Base-by-base conservation (phyloP, 495 filamentous ascomycete species). In the Parathielavia hyrcaniae region DNA sequence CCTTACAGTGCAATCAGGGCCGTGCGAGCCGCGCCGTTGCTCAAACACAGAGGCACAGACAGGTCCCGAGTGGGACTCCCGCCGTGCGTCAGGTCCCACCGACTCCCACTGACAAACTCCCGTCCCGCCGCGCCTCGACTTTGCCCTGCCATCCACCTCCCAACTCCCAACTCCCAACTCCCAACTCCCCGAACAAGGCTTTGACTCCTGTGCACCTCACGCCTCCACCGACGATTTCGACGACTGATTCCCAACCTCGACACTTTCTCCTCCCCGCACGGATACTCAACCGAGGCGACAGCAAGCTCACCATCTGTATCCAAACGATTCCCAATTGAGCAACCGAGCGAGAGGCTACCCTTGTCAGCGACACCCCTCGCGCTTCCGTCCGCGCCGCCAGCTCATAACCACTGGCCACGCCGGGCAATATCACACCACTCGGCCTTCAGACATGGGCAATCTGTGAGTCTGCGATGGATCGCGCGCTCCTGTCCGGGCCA, bases 401-500 rank as follows among this genome's bases (percentile, higher is more conserved):
- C 41, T 26, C 36, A 17, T 23, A 36, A 41, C 43, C 32, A 49
- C 50, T 32, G 23, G 38, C 46, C 55, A 44, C 55, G 47, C 17
- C 55, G 55, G 26, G 38, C 49, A 53, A 36, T 32, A 38, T 48
- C 20, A 39, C 44, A 41, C 32, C 57, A 47, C 19, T 40, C 26
- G 14, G 32, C 49, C 22, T 52, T 35, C 32, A 46, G 34, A 60
- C 1, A 61, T 61, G 59, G 59, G 59, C 53, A 56, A 61, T 46
- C 43, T 61, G 59, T 61, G 59, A 61, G 59, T 60, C 26, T 39
- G 46, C 47, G 3, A 5, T 8, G 6, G 17, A 36, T 16, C 20
- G n/a, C 11, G 20, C 1, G 7, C 38, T 36, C 38, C 36, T 22
- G 30, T 17, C 45, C 44, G 54, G 45, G n/a, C n/a, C 10, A 44